Conservation (phyloP, 495 filamentous ascomycete species). For the Aeminium ludgeri region DNA sequence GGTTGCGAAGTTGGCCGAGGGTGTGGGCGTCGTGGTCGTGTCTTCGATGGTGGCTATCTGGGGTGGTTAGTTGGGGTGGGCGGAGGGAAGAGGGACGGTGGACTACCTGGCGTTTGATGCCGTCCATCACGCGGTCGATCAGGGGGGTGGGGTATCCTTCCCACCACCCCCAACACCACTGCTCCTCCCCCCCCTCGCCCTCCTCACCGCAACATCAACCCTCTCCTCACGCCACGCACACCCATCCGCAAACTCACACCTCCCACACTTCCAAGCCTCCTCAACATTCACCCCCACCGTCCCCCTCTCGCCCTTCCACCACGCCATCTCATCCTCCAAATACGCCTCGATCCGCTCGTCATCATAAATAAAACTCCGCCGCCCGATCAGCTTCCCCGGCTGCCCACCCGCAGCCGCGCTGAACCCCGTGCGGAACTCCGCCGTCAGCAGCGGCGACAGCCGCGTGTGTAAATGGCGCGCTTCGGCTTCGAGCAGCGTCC, state of each 20-base stretch:
- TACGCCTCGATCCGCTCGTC: constrained; percentile 43
- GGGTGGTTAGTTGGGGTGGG: too few relatives aligned
- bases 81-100: too few relatives aligned
- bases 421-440: constrained; percentile 40
- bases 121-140: constrained; percentile 61
- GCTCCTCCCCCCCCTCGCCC: constrained; percentile 11
- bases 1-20: constrained; percentile 75
- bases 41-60: constrained; percentile 33
- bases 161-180: constrained; percentile 8
- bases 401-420: constrained; percentile 5
- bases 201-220: constrained; percentile 33
- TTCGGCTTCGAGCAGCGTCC: constrained; percentile 43
- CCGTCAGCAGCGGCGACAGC: constrained; percentile 35
- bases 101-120: constrained; percentile 56
- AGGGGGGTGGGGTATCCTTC: constrained; percentile 44
- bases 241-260: constrained; percentile 45
- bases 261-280: constrained; percentile 78
- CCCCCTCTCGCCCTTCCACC: constrained; percentile 70
- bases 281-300: constrained; percentile 70
- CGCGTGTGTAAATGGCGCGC: constrained; percentile 31
- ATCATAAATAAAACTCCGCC: constrained; percentile 54
- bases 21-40: constrained; percentile 51
- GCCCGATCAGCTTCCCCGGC: constrained; percentile 41
- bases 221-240: constrained; percentile 40
- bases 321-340: constrained; percentile 50